Evolutionary conservation across 2,329 filamentous ascomycete genomes (phyloP).

Genomic region (Mycocentrospora acerina): DNA sequence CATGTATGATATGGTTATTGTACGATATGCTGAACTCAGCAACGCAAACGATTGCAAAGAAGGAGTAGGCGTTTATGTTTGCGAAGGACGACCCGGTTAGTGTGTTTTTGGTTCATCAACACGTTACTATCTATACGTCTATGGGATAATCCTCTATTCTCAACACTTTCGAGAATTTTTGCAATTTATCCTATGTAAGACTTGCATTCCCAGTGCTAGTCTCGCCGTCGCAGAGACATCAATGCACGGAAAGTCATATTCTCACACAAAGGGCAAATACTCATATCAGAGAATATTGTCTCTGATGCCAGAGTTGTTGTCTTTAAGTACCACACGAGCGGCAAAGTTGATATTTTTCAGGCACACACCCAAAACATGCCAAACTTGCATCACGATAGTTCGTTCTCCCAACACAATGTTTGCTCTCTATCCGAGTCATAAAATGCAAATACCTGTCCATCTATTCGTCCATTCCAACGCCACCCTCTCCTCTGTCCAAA

Average conservation of each 20-base stretch:
- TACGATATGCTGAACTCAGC: slow-evolving; percentile 1
- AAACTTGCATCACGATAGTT: not conserved
- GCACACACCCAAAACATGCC: not conserved
- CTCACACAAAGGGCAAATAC: too few relatives aligned
- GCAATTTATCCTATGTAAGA: too few relatives aligned
- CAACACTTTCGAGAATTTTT: too few relatives aligned
- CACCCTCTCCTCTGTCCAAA: slow-evolving; percentile 9
- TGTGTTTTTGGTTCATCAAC: too few relatives aligned
- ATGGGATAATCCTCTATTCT: too few relatives aligned
- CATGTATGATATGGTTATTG: slow-evolving; percentile 9
- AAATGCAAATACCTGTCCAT: slow-evolving; percentile 7
- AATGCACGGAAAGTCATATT: too few relatives aligned
- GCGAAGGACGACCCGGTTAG: not conserved
- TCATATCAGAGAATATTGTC: too few relatives aligned
- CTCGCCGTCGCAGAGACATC: too few relatives aligned
- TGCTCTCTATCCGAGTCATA: slow-evolving; percentile 5
- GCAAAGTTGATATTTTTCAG: not conserved
- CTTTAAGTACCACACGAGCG: not conserved
- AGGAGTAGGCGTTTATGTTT: not conserved
- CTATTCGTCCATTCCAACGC: slow-evolving; percentile 9
- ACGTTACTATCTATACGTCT: too few relatives aligned
- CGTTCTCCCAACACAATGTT: slow-evolving; percentile 3
- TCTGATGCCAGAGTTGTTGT: not conserved
- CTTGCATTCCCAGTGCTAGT: too few relatives aligned
- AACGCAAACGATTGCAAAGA: too few relatives aligned